These are phyloP conservation scores for Cryptococcus deneoformans DNA, from an alignment of 1,284 basidiomycete genomes.

Conservation along the genomic window DNA sequence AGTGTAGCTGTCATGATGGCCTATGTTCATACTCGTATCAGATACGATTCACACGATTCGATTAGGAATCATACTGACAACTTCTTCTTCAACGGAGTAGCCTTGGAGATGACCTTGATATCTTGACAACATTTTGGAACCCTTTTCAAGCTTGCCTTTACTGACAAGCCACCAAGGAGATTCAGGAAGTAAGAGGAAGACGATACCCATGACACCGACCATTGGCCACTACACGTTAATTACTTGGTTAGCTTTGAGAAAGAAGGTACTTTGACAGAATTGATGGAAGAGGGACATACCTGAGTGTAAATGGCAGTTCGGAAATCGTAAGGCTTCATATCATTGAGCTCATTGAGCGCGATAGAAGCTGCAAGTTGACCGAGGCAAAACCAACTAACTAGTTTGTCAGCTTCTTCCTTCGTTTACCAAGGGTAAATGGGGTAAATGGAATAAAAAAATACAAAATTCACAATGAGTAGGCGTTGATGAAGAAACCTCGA, in stretches of 20 bases:
- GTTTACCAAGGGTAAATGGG: not conserved
- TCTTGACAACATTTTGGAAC: constrained; percentile 7
- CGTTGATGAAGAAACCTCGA: constrained; percentile 23
- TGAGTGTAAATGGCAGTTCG: constrained; percentile 20
- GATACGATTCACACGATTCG: not conserved
- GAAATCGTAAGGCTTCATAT: constrained; percentile 14
- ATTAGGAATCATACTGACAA: constrained; percentile 5
- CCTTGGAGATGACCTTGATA: constrained; percentile 21
- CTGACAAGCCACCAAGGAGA: constrained; percentile 23
- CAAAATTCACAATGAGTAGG: constrained; percentile 17
- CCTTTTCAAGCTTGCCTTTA: constrained; percentile 16
- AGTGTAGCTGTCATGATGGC: constrained; percentile 15
- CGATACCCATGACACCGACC: constrained; percentile 18
- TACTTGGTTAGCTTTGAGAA: not conserved
- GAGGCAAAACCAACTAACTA: constrained; percentile 16
- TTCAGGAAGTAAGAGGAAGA: constrained; percentile 24
- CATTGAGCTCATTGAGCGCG: constrained; percentile 18
- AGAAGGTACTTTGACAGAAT: not conserved
- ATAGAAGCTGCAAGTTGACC: constrained; percentile 20
- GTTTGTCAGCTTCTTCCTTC: not conserved
- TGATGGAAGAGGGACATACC: not conserved
- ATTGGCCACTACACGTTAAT: constrained; percentile 13
- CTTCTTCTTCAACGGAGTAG: constrained; percentile 18
- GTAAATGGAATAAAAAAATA: too few species aligned
- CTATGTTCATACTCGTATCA: not conserved